phyloP scores from a whole-genome alignment of 2,329 filamentous ascomycete genomes.

The Xylariaceae sp. region DNA sequence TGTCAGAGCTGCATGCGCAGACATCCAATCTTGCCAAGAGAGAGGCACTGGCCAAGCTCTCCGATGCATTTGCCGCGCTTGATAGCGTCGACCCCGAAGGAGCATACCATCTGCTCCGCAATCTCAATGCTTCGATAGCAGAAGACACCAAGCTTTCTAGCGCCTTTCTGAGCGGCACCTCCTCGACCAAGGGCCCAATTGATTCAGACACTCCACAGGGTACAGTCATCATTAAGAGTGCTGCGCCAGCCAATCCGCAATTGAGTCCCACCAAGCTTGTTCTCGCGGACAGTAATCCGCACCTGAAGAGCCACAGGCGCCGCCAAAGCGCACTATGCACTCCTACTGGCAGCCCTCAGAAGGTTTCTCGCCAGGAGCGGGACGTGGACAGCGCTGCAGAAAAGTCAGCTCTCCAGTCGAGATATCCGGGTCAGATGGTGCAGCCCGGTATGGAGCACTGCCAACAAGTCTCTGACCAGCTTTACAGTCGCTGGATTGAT shows the following conservation, averaged over 20 bases:
- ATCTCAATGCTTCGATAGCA: slow-evolving; percentile 71
- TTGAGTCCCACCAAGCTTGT: slow-evolving; percentile 63
- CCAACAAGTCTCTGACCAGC: slow-evolving; percentile 81
- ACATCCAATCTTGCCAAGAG: slow-evolving; percentile 66
- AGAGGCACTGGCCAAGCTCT: slow-evolving; percentile 78
- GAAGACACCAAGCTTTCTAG: slow-evolving; percentile 63
- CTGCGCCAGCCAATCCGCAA: slow-evolving; percentile 17
- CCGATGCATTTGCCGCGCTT: slow-evolving; percentile 80
- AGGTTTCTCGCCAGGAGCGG: slow-evolving; percentile 38
- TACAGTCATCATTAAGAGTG: slow-evolving; percentile 58
- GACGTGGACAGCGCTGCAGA: slow-evolving; percentile 30
- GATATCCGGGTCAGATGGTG: slow-evolving; percentile 53
- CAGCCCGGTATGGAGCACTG: slow-evolving; percentile 85
- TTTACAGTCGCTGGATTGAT: slow-evolving; percentile 88
- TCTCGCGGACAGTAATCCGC: slow-evolving; percentile 78
- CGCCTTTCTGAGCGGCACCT: slow-evolving; percentile 42
- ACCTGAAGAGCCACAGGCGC: slow-evolving; percentile 74
- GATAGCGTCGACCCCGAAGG: slow-evolving; percentile 89
- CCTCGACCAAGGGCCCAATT: slow-evolving; percentile 29
- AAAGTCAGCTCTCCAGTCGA: slow-evolving; percentile 47
- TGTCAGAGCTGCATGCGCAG: slow-evolving; percentile 84
- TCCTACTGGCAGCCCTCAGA: slow-evolving; percentile 29
- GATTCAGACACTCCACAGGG: slow-evolving; percentile 46
- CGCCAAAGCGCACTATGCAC: slow-evolving; percentile 49
- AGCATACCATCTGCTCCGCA: slow-evolving; percentile 78